phyloP scores from a whole-genome alignment of 2,329 filamentous ascomycete species.

The Pseudogymnoascus sp. region DNA sequence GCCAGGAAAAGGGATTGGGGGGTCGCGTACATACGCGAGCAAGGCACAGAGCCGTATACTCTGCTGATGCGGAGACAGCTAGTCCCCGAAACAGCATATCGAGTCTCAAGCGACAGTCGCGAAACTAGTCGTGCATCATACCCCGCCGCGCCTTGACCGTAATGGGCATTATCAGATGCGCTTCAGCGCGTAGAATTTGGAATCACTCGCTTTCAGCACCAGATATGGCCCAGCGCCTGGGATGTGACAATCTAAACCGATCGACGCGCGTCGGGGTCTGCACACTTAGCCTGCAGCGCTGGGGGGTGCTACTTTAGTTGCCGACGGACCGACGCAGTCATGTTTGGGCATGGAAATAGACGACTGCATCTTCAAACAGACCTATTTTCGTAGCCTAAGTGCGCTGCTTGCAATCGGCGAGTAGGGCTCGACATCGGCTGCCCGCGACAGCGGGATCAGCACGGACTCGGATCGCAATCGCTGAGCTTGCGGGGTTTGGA shows the following conservation, averaged over 20 bases:
- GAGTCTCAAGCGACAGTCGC: background rate
- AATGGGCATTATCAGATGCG: conserved; percentile 2
- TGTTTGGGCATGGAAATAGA: background rate
- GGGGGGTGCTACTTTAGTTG: background rate
- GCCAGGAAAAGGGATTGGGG: background rate
- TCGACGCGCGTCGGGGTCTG: background rate
- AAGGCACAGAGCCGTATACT: background rate
- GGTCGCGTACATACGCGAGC: background rate
- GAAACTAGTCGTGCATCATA: background rate
- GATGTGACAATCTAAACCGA: background rate
- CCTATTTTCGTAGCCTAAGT: background rate
- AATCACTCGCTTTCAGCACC: background rate
- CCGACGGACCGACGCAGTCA: background rate
- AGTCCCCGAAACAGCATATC: background rate
- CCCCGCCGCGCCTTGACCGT: background rate
- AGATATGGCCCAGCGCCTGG: background rate
- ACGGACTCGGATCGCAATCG: background rate
- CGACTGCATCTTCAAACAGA: background rate
- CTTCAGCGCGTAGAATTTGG: background rate
- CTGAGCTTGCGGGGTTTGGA: background rate
- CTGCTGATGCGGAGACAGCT: background rate
- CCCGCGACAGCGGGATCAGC: background rate
- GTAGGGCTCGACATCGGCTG: background rate
- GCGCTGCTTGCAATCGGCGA: background rate
- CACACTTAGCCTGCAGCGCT: background rate